Base-by-base conservation (phyloP, 257 asterid genomes). In the Paulownia fortunei region DNA sequence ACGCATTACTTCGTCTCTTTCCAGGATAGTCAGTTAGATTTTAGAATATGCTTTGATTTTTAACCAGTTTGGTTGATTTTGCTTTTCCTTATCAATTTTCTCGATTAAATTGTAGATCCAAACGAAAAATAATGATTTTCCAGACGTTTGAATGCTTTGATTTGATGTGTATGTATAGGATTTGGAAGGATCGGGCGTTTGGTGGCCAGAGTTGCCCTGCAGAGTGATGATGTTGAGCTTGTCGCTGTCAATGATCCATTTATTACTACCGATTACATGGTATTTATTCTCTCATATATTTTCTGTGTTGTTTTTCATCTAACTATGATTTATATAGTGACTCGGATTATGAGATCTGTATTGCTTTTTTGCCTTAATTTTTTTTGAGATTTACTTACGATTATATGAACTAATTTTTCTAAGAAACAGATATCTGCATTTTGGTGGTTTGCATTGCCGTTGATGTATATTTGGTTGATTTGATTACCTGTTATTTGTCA, bases 171-270 rank as follows among this genome's bases (percentile, higher is more conserved):
- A 0, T 39, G 63, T 37, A 26, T 12, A 93, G 98, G 98, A 24
- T 91, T 93, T 51, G 98, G 98, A 85, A 87, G 94, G 80, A 93
- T 93, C 76, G 96, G 96, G 4, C 94, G 97, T 72, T 81, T 93
- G 91, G 98, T 93, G 41, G 98, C 98, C 0, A 85, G 96, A 75
- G 98, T 93, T 2, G 97, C 94, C 6, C 86, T 93, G 1, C 88
- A 65, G 79, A 91, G 97, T 41, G 92, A 91, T 55, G 98, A 93
- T 61, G 64, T 93, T 62, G 98, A 93, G 79, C 98, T 93, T 64
- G 98, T 93, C 0, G 98, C 98, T 4, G 91, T 91, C 13, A 93
- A 93, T 42, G 98, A 93, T 83, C 98, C 98, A 2, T 93, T 93
- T 30, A 88, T 92, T 32, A 83, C 95, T 66, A 86, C 90, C 0